Base-by-base conservation (phyloP, 192 early-diverging fungal species). In the Funneliformis mosseae region DNA sequence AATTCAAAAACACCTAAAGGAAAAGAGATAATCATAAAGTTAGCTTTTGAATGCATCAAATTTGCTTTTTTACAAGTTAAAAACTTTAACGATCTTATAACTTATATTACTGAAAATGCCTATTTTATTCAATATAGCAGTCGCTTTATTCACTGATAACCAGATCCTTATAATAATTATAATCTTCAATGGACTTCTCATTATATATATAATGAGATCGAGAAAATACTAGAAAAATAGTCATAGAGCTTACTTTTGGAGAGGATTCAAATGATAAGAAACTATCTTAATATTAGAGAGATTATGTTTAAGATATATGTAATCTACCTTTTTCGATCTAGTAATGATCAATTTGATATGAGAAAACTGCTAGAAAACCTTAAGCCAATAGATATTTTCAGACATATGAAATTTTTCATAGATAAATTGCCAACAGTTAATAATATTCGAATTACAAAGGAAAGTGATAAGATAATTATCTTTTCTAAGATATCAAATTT, bases 151-250 rank as follows among this genome's bases (percentile, higher is more conserved):
- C 73, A 74, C 23, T 23, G 11, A 39, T 74, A 48, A 48, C 12
- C 73, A 5, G 21, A 74, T 33, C 16, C 33, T 59, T 27, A 74
- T 50, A 45, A 59, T 55, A 0, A 27, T 59, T 74, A 59, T 27
- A 9, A 59, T 8, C 46, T 74, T 6, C 25, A 33, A 50, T 74
- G 73, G 73, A 48, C 46, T 50, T 74, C 73, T 18, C n/a, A 8
- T 74, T 74, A 33, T 50, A 74, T 74, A 50, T 38, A 33, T 12
- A 27, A 74, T 50, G 48, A 74, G 25, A 74, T 74, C 25, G 10
- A 50, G 11, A 59, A 55, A 74, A 74, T 18, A n/a, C 45, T 72
- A 16, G 70, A 72, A 2, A 38, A 18, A 14, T 1, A 25, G 11
- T 12, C 46, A 50, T 50, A 48, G 73, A 55, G 8, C 3, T 25